A percentile compares a stretch with the other conserved stretches of the same genome.
phyloP scores from a whole-genome alignment of 805 yeast species.

The Kazachstania psychrophila region DNA sequence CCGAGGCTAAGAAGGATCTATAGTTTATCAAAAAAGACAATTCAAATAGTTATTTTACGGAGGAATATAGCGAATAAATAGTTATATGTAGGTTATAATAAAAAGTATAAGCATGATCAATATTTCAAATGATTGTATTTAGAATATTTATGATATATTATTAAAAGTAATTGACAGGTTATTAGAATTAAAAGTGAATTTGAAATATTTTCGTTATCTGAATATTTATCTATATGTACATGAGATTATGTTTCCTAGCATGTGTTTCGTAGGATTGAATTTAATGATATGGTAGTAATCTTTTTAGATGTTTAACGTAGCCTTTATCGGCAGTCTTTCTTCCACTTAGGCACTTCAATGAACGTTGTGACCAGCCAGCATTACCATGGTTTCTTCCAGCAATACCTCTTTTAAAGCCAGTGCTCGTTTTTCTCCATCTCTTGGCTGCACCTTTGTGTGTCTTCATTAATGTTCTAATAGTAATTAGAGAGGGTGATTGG shows the following conservation, averaged over 20 bases:
- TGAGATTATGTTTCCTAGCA: too few relatives aligned
- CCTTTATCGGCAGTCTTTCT: conserved; percentile 45
- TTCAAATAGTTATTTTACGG: not conserved
- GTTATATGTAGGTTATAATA: too few relatives aligned
- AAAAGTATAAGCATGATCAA: too few relatives aligned
- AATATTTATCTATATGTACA: not conserved
- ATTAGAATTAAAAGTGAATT: too few relatives aligned
- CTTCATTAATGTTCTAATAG: conserved; percentile 42
- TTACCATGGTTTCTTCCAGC: conserved; percentile 92
- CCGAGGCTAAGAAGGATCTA: conserved; percentile 21
- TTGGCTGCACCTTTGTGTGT: conserved; percentile 83
- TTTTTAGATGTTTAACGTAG: conserved; percentile 52
- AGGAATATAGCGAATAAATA: too few relatives aligned
- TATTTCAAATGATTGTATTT: too few relatives aligned
- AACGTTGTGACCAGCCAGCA: conserved; percentile 69
- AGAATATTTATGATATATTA: too few relatives aligned
- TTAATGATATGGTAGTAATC: conserved; percentile 40
- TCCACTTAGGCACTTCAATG: conserved; percentile 50
- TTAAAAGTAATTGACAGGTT: too few relatives aligned
- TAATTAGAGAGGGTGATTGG: conserved; percentile 11
- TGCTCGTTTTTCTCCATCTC: conserved; percentile 71
- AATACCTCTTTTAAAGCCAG: conserved; percentile 56
- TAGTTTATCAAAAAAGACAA: not conserved
- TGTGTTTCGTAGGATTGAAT: not conserved
- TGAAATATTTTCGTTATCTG: too few relatives aligned